A percentile compares a stretch with the other conserved stretches of the same genome.
Evolutionary conservation across 768 basidiomycete genomes (phyloP).

Genomic region (Holtermanniella nyarrowii): DNA sequence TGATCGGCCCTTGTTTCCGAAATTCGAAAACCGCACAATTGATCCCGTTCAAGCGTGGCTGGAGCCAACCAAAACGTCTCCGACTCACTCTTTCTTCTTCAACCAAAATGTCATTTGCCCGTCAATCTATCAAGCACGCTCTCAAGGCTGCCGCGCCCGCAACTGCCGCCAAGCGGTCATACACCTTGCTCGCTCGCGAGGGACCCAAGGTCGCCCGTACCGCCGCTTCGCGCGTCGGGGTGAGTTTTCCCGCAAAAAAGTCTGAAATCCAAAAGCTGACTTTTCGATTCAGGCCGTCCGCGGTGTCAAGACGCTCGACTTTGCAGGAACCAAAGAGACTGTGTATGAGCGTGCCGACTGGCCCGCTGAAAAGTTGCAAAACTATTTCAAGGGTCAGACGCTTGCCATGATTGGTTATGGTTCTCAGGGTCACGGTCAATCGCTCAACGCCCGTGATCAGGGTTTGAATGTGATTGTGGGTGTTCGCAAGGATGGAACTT

Average conservation of each 20-base stretch:
- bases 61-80: too few relatives aligned
- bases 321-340: slow-evolving; percentile 84
- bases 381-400: slow-evolving; percentile 99
- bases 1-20: too few relatives aligned
- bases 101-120: slow-evolving; percentile 40
- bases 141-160: slow-evolving; percentile 25
- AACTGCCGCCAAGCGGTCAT: slow-evolving; percentile 33
- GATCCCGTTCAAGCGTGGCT: too few relatives aligned
- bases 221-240: slow-evolving; percentile 23
- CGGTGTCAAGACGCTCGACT: slow-evolving; percentile 90
- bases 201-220: slow-evolving; percentile 30
- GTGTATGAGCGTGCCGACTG: slow-evolving; percentile 96
- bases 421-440: slow-evolving; percentile 90
- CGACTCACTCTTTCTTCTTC: too few relatives aligned
- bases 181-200: slow-evolving; percentile 37
- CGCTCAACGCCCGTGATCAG: slow-evolving; percentile 97
- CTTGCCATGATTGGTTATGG: slow-evolving; percentile 98
- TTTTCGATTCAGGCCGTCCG: slow-evolving; percentile 47
- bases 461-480: slow-evolving; percentile 97
- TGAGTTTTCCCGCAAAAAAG: too few relatives aligned
- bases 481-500: slow-evolving; percentile 92
- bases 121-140: slow-evolving; percentile 36
- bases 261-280: too few relatives aligned
- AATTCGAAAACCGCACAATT: too few relatives aligned
- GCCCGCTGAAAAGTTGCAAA: slow-evolving; percentile 94